Evolutionary conservation across 129 eudicot genomes (phyloP).

Genomic region (Tagetes patula): DNA sequence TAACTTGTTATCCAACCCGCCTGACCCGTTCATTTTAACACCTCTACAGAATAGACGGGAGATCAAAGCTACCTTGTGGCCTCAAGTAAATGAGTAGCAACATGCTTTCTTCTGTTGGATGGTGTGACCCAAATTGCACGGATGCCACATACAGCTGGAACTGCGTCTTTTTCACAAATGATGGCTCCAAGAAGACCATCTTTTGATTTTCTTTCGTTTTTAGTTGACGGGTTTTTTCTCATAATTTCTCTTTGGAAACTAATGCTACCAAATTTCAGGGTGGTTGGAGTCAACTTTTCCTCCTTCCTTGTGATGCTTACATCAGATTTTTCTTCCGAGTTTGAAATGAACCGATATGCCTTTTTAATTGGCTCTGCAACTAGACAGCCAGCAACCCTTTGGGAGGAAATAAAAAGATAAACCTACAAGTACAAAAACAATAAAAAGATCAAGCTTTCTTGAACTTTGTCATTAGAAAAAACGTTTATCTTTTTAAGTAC

Average conservation of each 20-base stretch:
- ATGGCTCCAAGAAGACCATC: slow-evolving; percentile 45
- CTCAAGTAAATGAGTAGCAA: slow-evolving; percentile 73
- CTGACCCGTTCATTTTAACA: not conserved
- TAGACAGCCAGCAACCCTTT: slow-evolving; percentile 63
- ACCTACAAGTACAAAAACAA: slow-evolving; percentile 40
- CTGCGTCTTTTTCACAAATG: slow-evolving; percentile 61
- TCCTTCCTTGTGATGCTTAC: slow-evolving; percentile 23
- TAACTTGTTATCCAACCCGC: not conserved
- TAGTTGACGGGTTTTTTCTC: slow-evolving; percentile 26
- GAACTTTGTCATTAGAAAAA: not conserved
- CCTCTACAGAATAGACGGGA: not conserved
- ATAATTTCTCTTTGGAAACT: slow-evolving; percentile 58
- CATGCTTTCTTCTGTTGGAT: slow-evolving; percentile 70
- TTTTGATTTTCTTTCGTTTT: slow-evolving; percentile 26
- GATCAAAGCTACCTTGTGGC: slow-evolving; percentile 56
- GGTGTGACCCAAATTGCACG: slow-evolving; percentile 93
- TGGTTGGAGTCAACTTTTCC: slow-evolving; percentile 34
- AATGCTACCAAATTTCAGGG: slow-evolving; percentile 60
- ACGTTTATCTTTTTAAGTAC: too few species aligned
- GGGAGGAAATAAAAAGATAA: slow-evolving; percentile 60
- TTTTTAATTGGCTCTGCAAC: slow-evolving; percentile 56
- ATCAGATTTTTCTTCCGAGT: slow-evolving; percentile 32
- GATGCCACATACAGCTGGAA: slow-evolving; percentile 70
- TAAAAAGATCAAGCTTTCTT: not conserved
- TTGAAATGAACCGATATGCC: slow-evolving; percentile 49